These are phyloP conservation scores for Pichia sp. DNA, from an alignment of 1,139 yeast species.

Conservation along the genomic window DNA sequence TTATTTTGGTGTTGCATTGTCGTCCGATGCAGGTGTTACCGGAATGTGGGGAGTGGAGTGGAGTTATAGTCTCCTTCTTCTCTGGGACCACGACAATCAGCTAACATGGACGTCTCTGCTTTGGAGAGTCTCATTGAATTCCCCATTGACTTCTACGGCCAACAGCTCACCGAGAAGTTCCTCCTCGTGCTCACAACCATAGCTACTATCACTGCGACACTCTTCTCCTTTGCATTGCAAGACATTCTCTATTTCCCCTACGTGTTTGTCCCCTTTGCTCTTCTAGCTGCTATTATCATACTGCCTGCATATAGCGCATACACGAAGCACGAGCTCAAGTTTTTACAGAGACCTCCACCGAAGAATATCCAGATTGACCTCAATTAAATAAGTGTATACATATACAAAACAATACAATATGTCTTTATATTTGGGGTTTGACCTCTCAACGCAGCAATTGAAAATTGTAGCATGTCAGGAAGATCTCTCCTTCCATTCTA, in stretches of 20 bases:
- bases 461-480: constrained; percentile 64
- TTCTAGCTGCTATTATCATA: constrained; percentile 33
- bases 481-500: constrained; percentile 39
- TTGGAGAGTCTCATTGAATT: constrained; percentile 10
- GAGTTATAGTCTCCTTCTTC: no score
- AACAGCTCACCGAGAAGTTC: constrained; percentile 34
- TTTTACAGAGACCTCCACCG: constrained; percentile 26
- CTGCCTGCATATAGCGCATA: constrained; percentile 54
- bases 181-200: constrained; percentile 21
- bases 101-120: constrained; percentile 6
- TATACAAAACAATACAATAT: no score
- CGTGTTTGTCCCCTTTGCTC: constrained; percentile 32
- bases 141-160: constrained; percentile 54
- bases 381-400: no score
- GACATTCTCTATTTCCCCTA: constrained; percentile 33
- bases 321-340: constrained; percentile 39
- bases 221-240: constrained; percentile 40
- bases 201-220: constrained; percentile 33
- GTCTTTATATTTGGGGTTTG: constrained; percentile 60
- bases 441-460: constrained; percentile 84
- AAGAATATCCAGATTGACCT: constrained; percentile 13
- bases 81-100: no score
- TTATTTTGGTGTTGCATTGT: no score
- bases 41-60: no score
- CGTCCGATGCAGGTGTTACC: no score